These are phyloP conservation scores for Metschnikowia sp. DNA, from an alignment of 805 yeast genomes.

Conservation along the genomic window DNA sequence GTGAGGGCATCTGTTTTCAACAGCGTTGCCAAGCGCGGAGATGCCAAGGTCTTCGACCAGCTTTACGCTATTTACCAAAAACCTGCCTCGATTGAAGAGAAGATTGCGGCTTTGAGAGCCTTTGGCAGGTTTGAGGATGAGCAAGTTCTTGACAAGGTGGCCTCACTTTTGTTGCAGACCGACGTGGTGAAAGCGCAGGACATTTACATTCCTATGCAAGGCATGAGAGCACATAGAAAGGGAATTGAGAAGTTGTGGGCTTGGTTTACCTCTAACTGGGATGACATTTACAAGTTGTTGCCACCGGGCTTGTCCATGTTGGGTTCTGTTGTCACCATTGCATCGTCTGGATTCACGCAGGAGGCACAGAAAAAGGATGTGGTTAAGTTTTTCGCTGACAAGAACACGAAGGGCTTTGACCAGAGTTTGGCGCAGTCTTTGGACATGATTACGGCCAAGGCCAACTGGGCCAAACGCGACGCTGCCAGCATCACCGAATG, in stretches of 20 bases:
- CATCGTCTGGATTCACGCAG: conserved; percentile 61
- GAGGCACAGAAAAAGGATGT: conserved; percentile 50
- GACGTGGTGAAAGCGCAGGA: conserved; percentile 68
- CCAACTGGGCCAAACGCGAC: conserved; percentile 59
- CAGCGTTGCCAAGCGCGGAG: conserved; percentile 66
- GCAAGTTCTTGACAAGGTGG: conserved; percentile 52
- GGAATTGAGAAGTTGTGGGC: conserved; percentile 71
- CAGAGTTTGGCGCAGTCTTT: conserved; percentile 63
- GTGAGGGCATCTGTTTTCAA: conserved; percentile 63
- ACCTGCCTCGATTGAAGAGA: conserved; percentile 64
- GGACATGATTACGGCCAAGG: conserved; percentile 55
- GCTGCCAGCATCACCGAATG: conserved; percentile 43
- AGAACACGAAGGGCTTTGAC: conserved; percentile 61
- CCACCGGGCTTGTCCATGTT: conserved; percentile 84
- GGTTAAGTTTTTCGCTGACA: conserved; percentile 47
- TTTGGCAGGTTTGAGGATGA: conserved; percentile 61
- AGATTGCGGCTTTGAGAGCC: conserved; percentile 62
- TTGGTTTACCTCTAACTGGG: conserved; percentile 78
- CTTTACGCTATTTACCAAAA: conserved; percentile 57
- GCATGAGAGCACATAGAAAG: conserved; percentile 56
- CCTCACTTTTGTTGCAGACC: conserved; percentile 50
- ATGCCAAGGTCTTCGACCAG: conserved; percentile 57
- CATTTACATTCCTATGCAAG: conserved; percentile 71
- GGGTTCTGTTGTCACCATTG: conserved; percentile 64
- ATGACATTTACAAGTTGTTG: conserved; percentile 54